A percentile compares a stretch with the other conserved stretches of the same genome.
These are phyloP conservation scores for Pezicula rhizophila DNA, from an alignment of 2,329 filamentous ascomycete genomes.

Conservation along the genomic window DNA sequence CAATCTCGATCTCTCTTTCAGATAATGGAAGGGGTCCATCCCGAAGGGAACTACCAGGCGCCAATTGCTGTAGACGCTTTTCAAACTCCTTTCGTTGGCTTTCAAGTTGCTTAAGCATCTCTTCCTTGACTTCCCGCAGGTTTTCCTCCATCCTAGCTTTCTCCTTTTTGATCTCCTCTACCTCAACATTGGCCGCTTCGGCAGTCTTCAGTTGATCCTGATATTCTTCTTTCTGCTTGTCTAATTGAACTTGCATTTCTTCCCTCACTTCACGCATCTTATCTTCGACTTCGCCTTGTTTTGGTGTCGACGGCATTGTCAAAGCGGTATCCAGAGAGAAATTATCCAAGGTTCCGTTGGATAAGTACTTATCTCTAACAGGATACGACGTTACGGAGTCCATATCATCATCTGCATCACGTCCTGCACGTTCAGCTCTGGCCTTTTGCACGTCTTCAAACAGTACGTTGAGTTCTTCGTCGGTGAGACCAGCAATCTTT, in stretches of 20 bases:
- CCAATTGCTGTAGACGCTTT: constrained; percentile 72
- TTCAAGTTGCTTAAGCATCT: constrained; percentile 82
- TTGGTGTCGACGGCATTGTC: constrained; percentile 91
- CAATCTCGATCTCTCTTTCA: constrained; percentile 65
- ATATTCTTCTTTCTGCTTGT: constrained; percentile 79
- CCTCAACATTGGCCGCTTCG: constrained; percentile 68
- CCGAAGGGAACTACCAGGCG: constrained; percentile 55
- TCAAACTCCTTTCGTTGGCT: constrained; percentile 81
- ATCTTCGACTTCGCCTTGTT: constrained; percentile 69
- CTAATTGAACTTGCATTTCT: constrained; percentile 76
- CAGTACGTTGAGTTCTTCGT: constrained; percentile 88
- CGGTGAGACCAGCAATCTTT: constrained; percentile 81
- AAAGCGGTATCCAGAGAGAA: constrained; percentile 91
- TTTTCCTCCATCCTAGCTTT: constrained; percentile 81
- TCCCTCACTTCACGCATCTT: constrained; percentile 69
- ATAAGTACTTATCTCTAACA: constrained; percentile 89
- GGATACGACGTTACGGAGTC: constrained; percentile 87
- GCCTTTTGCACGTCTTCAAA: constrained; percentile 92
- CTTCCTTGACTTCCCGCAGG: constrained; percentile 70
- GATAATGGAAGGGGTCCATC: constrained; percentile 41
- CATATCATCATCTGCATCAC: constrained; percentile 81
- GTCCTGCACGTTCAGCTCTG: constrained; percentile 67
- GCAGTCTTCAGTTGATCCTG: constrained; percentile 70
- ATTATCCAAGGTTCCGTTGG: constrained; percentile 89
- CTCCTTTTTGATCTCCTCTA: constrained; percentile 77